Evolutionary conservation across 352 stramenopile genomes (phyloP), one percentile per base, ranked within the genome.

Genomic region (Phytophthora uliginosa): DNA sequence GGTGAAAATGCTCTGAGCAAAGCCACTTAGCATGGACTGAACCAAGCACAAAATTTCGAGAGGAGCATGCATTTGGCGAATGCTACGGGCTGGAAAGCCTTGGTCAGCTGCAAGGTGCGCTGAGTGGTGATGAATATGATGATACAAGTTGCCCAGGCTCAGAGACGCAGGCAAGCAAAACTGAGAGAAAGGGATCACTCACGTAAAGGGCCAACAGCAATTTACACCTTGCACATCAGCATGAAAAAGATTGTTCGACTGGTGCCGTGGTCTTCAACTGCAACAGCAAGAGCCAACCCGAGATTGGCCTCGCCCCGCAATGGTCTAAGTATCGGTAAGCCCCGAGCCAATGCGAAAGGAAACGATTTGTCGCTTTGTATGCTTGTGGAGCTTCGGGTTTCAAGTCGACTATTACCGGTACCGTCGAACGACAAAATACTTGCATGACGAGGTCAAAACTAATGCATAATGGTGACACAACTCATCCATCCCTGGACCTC

Each of bases 21-120:
- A 73, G 50, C 58, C 59, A 73, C 58, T 73, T 62, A 57, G 58
- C 66, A 58, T 55, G 28, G 48, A 22, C 26, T 59, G 48, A 54
- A 66, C 59, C 57, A 54, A 58, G 28, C 42, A 47, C 48, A 56
- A 56, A 64, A 47, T 56, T 48, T 56, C 50, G 12, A 56, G 20
- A 36, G 24, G 50, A 56, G 36, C 42, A 12, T 50, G 38, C 15
- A 20, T 20, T 50, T 50, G 40, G 13, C 7, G 20, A 7, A 52
- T 52, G 45, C 17, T 15, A 17, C 18, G 45, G 22, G 10, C 51
- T 57, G 51, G 51, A 38, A 12, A 42, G 15, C 17, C 52, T 58
- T n/a, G 22, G 9, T 28, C 53, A 47, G 18, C 53, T 47, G 53
- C 24, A 55, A 36, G 22, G 24, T 34, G n/a, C 45, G 17, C n/a